Evolutionary conservation across 176 grass and related monocot genomes (phyloP).

Genomic region (Ampelocalamus luodianensis): DNA sequence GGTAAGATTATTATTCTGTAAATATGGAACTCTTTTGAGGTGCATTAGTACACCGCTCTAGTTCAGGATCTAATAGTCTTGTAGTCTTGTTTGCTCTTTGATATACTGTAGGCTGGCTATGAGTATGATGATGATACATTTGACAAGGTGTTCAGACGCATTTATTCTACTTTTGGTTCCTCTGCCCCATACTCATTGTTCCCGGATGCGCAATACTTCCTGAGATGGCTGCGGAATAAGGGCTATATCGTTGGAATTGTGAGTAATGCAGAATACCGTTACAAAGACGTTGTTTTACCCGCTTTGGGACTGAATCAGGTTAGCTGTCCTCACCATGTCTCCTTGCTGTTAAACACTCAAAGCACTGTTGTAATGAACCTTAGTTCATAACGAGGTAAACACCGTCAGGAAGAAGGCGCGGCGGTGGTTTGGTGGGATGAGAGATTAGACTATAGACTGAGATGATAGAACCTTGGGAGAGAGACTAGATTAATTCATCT

Average conservation of each 20-base stretch:
- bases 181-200: constrained; percentile 77
- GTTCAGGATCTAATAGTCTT: background rate
- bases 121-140: constrained; percentile 78
- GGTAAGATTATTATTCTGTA: constrained; percentile 38
- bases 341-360: too few relatives aligned
- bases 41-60: background rate
- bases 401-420: too few relatives aligned
- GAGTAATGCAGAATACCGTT: constrained; percentile 75
- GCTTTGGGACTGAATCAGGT: constrained; percentile 66
- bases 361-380: too few relatives aligned
- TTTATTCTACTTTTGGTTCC: constrained; percentile 78
- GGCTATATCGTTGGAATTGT: constrained; percentile 49
- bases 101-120: constrained; percentile 61
- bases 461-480: too few relatives aligned
- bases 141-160: constrained; percentile 74
- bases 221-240: constrained; percentile 57
- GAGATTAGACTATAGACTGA: too few relatives aligned
- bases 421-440: too few relatives aligned
- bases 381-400: too few relatives aligned
- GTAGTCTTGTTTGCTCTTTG: background rate
- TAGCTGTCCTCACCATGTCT: background rate
- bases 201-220: constrained; percentile 67
- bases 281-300: constrained; percentile 78
- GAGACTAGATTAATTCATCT: too few relatives aligned
- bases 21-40: background rate